These are phyloP conservation scores for Brettanomyces bruxellensis DNA, from an alignment of 805 yeast species.

Conservation along the genomic window DNA sequence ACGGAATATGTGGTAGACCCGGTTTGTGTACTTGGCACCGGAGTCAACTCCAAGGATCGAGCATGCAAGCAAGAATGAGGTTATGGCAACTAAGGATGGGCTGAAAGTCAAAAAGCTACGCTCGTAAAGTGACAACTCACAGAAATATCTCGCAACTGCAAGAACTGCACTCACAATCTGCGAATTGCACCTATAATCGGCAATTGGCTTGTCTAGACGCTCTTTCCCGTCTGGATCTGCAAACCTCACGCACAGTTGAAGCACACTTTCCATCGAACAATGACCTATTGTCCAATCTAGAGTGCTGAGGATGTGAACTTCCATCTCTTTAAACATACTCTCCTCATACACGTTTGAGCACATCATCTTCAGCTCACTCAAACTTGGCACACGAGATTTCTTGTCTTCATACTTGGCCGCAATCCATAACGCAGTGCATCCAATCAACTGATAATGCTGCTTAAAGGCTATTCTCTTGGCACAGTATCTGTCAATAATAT, in stretches of 20 bases:
- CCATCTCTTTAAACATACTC: constrained; percentile 38
- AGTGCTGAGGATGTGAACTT: constrained; percentile 32
- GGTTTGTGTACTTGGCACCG: constrained; percentile 29
- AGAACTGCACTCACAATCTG: constrained; percentile 41
- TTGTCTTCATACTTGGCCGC: constrained; percentile 73
- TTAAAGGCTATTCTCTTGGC: constrained; percentile 76
- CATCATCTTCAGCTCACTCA: constrained; percentile 44
- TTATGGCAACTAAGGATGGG: constrained; percentile 35
- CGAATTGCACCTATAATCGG: constrained; percentile 21
- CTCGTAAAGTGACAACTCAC: constrained; percentile 45
- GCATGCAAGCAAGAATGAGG: constrained; percentile 47
- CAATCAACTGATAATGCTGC: constrained; percentile 84
- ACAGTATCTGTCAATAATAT: constrained; percentile 84
- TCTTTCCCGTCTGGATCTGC: constrained; percentile 26
- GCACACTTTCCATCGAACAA: constrained; percentile 44
- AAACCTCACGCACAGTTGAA: constrained; percentile 29
- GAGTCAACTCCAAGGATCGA: constrained; percentile 40
- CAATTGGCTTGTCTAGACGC: constrained; percentile 17
- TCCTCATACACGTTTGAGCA: constrained; percentile 50
- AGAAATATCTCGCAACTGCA: constrained; percentile 44
- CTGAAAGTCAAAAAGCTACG: constrained; percentile 34
- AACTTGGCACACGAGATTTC: constrained; percentile 48
- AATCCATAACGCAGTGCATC: constrained; percentile 88
- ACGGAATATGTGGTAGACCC: constrained; percentile 10
- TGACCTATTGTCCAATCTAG: constrained; percentile 34